Evolutionary conservation across 129 eudicot species (phyloP), one percentile per base, ranked within the genome.

Genomic region (Saussurea involucrata): DNA sequence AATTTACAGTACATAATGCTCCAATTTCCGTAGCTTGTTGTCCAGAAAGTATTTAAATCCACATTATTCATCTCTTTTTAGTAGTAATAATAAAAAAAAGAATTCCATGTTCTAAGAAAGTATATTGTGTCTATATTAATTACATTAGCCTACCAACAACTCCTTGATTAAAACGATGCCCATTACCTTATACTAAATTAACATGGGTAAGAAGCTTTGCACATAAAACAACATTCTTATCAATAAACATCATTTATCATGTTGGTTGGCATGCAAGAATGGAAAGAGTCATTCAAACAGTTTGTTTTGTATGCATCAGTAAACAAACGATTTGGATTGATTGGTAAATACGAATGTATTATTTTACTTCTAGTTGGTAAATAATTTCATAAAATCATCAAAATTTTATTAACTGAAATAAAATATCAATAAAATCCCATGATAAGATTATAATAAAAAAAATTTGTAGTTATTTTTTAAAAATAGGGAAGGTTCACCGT

Each of bases 401-500:
- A 44, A 44, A 12, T 44, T 3, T 12, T 44, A 44, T 12, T 44
- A 12, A 44, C 55, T 44, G 18, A 44, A 12, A 44, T 3, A 44
- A 44, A 44, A 44, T 1, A 44, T 44, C 55, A 44, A 44, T 44
- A 44, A 13, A 44, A 44, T 12, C 55, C 55, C 13, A 44, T 44
- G n/a, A 12, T 11, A 44, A 3, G 55, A 44, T 13, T 42, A 42
- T 13, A 42, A 1, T 12, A 12, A 44, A 44, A 33, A 12, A 44
- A 10, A 42, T n/a, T 42, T 11, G n/a, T 44, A 44, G 55, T 44
- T 44, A 44, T 44, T 12, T 44, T 44, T 44, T 0, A 8, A 44
- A 44, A 44, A 67, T 68, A 65, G 64, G 63, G 37, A 69, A 29
- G 21, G 44, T 87, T 84, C 86, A 95, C 98, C 1, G 96, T 91